These are phyloP conservation scores for Lipomyces sp. DNA, from an alignment of 805 yeast genomes.

Conservation along the genomic window DNA sequence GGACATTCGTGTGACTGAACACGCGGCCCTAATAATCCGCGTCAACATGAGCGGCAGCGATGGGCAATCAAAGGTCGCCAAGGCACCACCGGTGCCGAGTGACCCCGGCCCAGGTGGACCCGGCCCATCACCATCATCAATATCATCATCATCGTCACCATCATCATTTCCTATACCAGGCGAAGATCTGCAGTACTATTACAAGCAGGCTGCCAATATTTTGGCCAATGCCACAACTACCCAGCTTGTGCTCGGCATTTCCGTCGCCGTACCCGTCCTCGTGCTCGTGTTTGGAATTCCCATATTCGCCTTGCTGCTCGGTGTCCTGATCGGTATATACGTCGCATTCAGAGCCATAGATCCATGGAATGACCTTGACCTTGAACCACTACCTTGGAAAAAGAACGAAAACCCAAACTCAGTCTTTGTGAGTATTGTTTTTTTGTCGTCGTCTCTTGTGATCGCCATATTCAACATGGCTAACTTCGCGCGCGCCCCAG, in stretches of 20 bases:
- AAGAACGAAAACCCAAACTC: not conserved
- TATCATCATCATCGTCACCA: too few species aligned
- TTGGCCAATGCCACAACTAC: slow-evolving; percentile 29
- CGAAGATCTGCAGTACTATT: slow-evolving; percentile 6
- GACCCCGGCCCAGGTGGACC: too few species aligned
- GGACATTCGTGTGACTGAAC: too few species aligned
- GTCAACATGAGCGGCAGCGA: too few species aligned
- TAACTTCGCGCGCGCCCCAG: not conserved
- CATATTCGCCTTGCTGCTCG: slow-evolving; percentile 30
- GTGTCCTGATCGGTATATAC: slow-evolving; percentile 24
- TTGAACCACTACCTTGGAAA: slow-evolving; percentile 32
- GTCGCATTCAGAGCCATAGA: slow-evolving; percentile 27
- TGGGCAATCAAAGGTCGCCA: too few species aligned
- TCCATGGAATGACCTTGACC: slow-evolving; percentile 20
- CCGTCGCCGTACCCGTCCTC: slow-evolving; percentile 17
- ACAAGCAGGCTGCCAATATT: slow-evolving; percentile 15
- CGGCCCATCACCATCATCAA: too few species aligned
- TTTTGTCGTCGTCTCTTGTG: too few species aligned
- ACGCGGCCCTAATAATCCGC: too few species aligned
- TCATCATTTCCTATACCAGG: too few species aligned
- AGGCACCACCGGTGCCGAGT: too few species aligned
- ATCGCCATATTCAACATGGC: not conserved
- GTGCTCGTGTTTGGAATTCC: slow-evolving; percentile 30
- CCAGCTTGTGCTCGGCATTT: slow-evolving; percentile 23
- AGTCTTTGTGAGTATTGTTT: too few species aligned